Base-by-base conservation (phyloP, 129 eudicot species). In the Helianthus annuus region DNA sequence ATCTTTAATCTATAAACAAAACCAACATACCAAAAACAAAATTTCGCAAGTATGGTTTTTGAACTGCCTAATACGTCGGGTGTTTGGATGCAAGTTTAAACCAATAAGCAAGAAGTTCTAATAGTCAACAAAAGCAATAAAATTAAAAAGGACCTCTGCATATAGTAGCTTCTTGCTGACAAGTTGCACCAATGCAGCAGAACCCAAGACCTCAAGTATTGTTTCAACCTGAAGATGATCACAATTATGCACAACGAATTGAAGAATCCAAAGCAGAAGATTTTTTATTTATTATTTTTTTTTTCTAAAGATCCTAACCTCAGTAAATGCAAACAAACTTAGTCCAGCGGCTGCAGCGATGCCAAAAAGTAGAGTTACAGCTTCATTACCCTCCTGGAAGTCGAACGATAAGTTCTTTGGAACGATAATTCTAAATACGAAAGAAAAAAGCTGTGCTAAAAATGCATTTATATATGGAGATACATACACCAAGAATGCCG, bases 301-400 rank as follows among this genome's bases (percentile, higher is more conserved):
- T 66, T 27, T 66, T 53, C 36, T 74, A 17, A 70, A 63, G 53
- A 15, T 61, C 42, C 67, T 53, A 67, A 89, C 98, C 96, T 93
- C 98, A 55, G 98, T 74, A 78, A 85, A 93, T 44, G 96, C 89
- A 66, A 93, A 72, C 49, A 89, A 75, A 70, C 98, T 83, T 55
- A 93, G 82, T 68, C 92, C 98, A 63, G 98, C 77, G 48, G 95
- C 96, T 16, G 92, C 98, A 59, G 92, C 96, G 54, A 85, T 39
- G 48, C 87, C 96, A 64, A 93, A 76, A 51, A 89, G 62, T 40
- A 93, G 71, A 39, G 89, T 62, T 53, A 79, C 61, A 36, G 87
- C 84, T 34, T 85, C 92, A 67, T 83, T 70, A 17, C 90, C 83
- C 39, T 85, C 97, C 98, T 90, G 96, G 56, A 88, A 78, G 69